Base-by-base conservation (phyloP, 179 eudicot species). In the Beta lomatogona region DNA sequence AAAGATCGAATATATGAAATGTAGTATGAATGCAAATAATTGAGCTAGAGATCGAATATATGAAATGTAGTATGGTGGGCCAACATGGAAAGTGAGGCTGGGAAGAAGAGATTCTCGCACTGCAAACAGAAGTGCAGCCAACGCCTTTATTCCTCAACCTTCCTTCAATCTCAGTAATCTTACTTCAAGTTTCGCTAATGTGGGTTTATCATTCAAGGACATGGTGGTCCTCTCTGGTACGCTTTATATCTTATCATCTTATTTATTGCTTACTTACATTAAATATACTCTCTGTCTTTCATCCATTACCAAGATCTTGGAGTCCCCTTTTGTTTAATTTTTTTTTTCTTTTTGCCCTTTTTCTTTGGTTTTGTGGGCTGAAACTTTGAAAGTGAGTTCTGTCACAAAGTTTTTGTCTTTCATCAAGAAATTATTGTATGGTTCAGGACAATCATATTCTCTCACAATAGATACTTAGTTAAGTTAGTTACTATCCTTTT, bases 51-150 rank as follows among this genome's bases (percentile, higher is more conserved):
- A 11, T 70, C 16, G 9, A 52, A 5, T 48, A 54, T 54, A 67
- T 70, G 71, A 5, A 77, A 53, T 82, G 70, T 81, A 88, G 91
- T 81, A 88, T 79, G 92, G 92, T 77, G 92, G 89, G 10, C 91
- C 87, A 21, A 71, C 76, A 54, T 88, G 90, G 88, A 57, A 81
- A 44, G 91, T 90, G 53, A 72, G 54, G 76, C 76, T 90, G 50
- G 92, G 92, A 73, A 83, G 92, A 83, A 82, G 89, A 79, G 92
- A 90, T 71, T 85, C 92, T 19, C 72, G 76, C 0, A 88, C 86
- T 7, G 92, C 91, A 21, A 88, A 80, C 77, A 64, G 50, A 31
- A 85, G 80, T 15, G 86, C 78, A 67, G 92, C 92, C 1, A 90
- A 87, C 75, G 60, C 58, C 9, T 69, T 83, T 28, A 80, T 90